Percentiles rank a stretch among this genome's conserved stretches.
phyloP scores from a whole-genome alignment of 202 grass and related monocot species.

The Carex arenaria region DNA sequence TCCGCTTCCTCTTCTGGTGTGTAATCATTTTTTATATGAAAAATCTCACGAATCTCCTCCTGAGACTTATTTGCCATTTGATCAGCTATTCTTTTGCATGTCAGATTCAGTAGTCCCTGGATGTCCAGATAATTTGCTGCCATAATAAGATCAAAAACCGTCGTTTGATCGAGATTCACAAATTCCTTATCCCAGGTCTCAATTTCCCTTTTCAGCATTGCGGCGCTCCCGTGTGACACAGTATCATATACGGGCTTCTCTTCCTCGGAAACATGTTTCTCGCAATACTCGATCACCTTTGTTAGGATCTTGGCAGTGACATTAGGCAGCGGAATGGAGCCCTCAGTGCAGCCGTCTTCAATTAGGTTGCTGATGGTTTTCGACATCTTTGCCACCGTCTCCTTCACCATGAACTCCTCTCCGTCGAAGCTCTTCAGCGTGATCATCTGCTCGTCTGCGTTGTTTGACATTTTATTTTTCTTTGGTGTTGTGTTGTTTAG shows the following conservation, averaged over 20 bases:
- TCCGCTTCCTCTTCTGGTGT: constrained; percentile 33
- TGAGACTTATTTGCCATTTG: constrained; percentile 32
- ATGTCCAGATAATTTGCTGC: constrained; percentile 34
- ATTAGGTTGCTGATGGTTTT: background rate
- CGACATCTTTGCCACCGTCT: constrained; percentile 30
- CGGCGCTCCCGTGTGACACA: constrained; percentile 10
- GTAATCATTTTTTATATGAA: constrained; percentile 46
- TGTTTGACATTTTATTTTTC: too few relatives aligned
- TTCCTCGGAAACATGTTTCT: constrained; percentile 24
- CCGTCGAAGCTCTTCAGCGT: too few relatives aligned
- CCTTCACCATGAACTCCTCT: background rate
- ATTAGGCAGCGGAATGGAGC: constrained; percentile 10
- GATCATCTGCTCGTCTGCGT: too few relatives aligned
- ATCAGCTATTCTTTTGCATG: constrained; percentile 26
- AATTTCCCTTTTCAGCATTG: constrained; percentile 15
- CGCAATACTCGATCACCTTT: constrained; percentile 33
- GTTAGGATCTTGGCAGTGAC: constrained; percentile 21
- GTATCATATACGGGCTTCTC: too few relatives aligned
- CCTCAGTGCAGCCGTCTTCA: constrained; percentile 14
- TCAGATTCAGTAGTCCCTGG: constrained; percentile 31
- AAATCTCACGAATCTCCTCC: constrained; percentile 29
- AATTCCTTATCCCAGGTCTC: background rate
- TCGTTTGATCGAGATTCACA: background rate
- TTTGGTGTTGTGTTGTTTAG: too few relatives aligned
- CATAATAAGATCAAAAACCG: background rate